Evolutionary conservation across 1,284 basidiomycete genomes (phyloP).

Genomic region (Sanghuangporus baumii): DNA sequence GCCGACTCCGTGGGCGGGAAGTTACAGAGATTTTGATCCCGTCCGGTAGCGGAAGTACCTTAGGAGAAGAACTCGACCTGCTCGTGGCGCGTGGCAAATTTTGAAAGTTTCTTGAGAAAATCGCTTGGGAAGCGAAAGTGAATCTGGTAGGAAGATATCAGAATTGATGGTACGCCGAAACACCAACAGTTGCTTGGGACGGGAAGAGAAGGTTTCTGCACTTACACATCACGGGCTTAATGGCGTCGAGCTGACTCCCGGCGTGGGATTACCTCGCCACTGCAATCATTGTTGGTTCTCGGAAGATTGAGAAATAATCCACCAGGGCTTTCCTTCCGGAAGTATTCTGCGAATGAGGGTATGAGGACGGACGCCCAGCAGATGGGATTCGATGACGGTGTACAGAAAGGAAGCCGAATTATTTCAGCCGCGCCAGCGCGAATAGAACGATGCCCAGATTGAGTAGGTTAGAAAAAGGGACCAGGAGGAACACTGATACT

Average conservation of each 20-base stretch:
- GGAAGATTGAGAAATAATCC: slow-evolving; percentile 30
- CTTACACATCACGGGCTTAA: not conserved
- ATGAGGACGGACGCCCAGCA: not conserved
- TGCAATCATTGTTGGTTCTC: not conserved
- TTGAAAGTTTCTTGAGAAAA: not conserved
- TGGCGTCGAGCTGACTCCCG: not conserved
- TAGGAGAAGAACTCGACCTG: not conserved
- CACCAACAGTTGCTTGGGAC: not conserved
- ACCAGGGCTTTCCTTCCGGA: slow-evolving; percentile 48
- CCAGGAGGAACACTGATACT: not conserved
- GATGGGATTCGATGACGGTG: not conserved
- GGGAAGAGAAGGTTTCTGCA: not conserved
- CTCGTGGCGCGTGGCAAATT: not conserved
- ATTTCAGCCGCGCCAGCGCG: not conserved
- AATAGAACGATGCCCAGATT: not conserved
- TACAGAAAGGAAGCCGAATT: not conserved
- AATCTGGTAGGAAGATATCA: not conserved
- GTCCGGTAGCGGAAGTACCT: not conserved
- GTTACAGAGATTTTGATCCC: not conserved
- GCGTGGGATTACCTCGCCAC: not conserved
- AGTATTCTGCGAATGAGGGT: slow-evolving; percentile 21
- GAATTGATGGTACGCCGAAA: not conserved
- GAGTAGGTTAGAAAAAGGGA: not conserved
- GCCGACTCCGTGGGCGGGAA: not conserved
- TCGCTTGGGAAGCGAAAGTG: not conserved